Base-by-base conservation (phyloP, 2,329 filamentous ascomycete genomes). In the Dendrostoma leiphaemia region DNA sequence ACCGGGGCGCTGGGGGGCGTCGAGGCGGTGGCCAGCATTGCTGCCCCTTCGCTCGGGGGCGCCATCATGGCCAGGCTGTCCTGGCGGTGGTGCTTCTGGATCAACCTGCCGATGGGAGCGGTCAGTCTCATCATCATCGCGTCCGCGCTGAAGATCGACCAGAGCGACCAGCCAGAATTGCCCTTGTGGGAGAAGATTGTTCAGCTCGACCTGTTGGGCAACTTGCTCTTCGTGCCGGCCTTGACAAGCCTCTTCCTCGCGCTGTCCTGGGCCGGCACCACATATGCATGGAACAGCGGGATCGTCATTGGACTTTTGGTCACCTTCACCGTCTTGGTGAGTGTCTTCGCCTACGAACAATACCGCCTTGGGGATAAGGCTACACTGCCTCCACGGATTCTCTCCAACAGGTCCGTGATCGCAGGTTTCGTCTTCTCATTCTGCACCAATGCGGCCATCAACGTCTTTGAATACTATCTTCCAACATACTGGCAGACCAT, bases 401-500 rank as follows among this genome's bases (percentile, higher is more conserved):
- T 61, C 0, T 57, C 67, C 4, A 59, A 68, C 9, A 63, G 67
- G 1, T 63, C 62, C 8, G 62, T 74, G 28, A 49, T 59, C n/a
- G 64, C 62, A 1, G 67, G 68, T 2, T 56, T 59, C 10, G 69
- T 66, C 57, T 71, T 71, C 56, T 50, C 71, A 1, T 52, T 68
- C 1, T 59, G 71, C 3, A 54, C 50, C 4, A 57, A 54, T 5
- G 34, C 55, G 6, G 43, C 51, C n/a, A 29, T 57, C n/a, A 48
- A 37, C 7, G 43, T 57, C 9, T 41, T 57, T 9, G 41, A 54
- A 13, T 73, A 71, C 60, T 71, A 71, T 57, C 62, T 74, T 0
- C 71, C 73, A 0, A 66, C 73, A 48, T 74, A 71, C 65, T 73
- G 75, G 63, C 69, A 75, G 60, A 63, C 69, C 48, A 61, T 76